Evolutionary conservation across 2,329 filamentous ascomycete species (phyloP).

Genomic region (Colletotrichum godetiae): DNA sequence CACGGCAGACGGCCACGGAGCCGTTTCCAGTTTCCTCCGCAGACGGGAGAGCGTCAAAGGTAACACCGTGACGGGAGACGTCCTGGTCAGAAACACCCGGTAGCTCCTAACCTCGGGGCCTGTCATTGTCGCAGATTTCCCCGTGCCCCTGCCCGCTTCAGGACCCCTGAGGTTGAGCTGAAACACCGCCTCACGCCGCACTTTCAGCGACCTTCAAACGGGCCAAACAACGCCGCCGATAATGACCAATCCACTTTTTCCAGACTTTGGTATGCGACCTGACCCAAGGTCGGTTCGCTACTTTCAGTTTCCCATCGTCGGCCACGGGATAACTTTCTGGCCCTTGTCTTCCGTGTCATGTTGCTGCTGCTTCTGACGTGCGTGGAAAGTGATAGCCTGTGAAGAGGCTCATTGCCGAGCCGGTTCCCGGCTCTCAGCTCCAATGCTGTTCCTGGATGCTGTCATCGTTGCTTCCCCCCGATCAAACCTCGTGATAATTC

Average conservation of each 20-base stretch:
- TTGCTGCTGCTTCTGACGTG: not conserved
- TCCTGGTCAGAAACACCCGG: conserved; percentile 7
- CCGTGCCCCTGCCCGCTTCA: conserved; percentile 8
- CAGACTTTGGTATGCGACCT: not conserved
- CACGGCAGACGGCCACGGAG: not conserved
- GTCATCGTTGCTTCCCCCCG: not conserved
- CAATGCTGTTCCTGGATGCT: not conserved
- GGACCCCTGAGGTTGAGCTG: conserved; percentile 39
- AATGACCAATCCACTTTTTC: not conserved
- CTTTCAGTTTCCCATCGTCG: not conserved
- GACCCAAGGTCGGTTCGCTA: not conserved
- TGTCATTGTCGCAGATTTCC: conserved; percentile 19
- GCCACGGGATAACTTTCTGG: not conserved
- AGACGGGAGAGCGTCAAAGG: conserved; percentile 10
- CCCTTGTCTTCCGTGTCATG: not conserved
- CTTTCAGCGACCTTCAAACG: conserved; percentile 43
- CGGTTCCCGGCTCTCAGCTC: not conserved
- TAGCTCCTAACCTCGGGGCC: conserved; percentile 9
- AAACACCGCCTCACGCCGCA: conserved; percentile 49
- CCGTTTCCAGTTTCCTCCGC: conserved; percentile 25
- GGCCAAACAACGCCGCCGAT: conserved; percentile 30
- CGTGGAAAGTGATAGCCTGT: not conserved
- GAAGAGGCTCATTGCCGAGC: not conserved
- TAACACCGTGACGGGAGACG: not conserved
- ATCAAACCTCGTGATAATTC: not conserved